These are phyloP conservation scores for Tetraselmis striata DNA, from an alignment of 139 green algal species.

Conservation along the genomic window DNA sequence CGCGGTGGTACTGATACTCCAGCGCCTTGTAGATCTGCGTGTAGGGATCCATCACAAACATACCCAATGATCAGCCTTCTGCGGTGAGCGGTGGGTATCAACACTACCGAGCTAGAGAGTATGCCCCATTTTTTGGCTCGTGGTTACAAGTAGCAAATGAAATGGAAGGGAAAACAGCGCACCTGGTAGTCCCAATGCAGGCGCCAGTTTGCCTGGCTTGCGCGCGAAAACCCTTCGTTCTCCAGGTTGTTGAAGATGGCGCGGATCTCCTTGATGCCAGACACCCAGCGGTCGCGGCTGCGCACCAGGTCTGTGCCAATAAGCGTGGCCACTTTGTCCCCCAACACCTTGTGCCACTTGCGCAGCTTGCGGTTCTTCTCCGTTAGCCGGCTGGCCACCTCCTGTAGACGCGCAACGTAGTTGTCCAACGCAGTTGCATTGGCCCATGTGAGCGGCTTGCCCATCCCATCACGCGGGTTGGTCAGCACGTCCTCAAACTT, in stretches of 20 bases:
- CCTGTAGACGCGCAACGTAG: slow-evolving; percentile 56
- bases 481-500: slow-evolving; percentile 71
- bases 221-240: slow-evolving; percentile 41
- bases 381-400: slow-evolving; percentile 28
- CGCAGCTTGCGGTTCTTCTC: slow-evolving; percentile 54
- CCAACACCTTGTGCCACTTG: slow-evolving; percentile 47
- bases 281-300: slow-evolving; percentile 40
- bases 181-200: slow-evolving; percentile 82
- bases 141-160: no score
- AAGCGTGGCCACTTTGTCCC: slow-evolving; percentile 47
- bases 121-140: no score
- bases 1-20: slow-evolving; percentile 61
- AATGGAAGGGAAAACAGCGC: no score
- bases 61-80: no score
- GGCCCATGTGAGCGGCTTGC: slow-evolving; percentile 69
- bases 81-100: no score
- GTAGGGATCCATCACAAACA: no score
- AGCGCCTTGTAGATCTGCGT: slow-evolving; percentile 52
- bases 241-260: slow-evolving; percentile 58
- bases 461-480: slow-evolving; percentile 59
- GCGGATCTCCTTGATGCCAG: slow-evolving; percentile 61
- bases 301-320: slow-evolving; percentile 64
- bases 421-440: slow-evolving; percentile 60
- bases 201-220: slow-evolving; percentile 54
- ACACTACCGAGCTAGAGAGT: no score